Conservation (phyloP, 2,329 filamentous ascomycete species). For the Apiospora marii region DNA sequence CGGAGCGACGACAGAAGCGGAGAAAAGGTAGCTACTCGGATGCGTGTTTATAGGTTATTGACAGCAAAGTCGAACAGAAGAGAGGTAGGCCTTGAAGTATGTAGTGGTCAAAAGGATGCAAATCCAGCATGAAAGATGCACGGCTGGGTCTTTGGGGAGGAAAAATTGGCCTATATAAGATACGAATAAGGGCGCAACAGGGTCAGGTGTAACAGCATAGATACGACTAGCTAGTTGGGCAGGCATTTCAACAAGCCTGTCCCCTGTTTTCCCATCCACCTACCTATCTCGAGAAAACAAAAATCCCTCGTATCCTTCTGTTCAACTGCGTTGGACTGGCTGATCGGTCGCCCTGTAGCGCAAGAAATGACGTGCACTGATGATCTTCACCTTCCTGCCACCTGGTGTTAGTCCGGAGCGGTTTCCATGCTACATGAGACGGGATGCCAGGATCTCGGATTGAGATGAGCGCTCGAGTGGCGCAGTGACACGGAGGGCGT, state of each 20-base stretch:
- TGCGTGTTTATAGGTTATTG: not conserved
- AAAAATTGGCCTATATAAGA: conserved; percentile 4
- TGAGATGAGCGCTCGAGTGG: not conserved
- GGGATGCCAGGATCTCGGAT: not conserved
- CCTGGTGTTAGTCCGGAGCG: conserved; percentile 20
- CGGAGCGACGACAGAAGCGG: not conserved
- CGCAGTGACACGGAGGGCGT: conserved; percentile 1
- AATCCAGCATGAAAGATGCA: not conserved
- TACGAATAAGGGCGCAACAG: conserved; percentile 6
- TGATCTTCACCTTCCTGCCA: conserved; percentile 14
- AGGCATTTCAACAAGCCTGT: not conserved
- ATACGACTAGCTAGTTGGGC: not conserved
- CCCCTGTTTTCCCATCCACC: not conserved
- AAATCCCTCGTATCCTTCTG: not conserved
- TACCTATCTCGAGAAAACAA: not conserved
- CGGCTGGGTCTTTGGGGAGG: not conserved
- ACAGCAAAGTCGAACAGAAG: not conserved
- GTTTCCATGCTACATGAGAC: not conserved
- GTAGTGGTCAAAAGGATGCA: not conserved
- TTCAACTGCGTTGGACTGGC: not conserved
- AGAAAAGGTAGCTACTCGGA: not conserved
- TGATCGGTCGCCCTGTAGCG: not conserved
- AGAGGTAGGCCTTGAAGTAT: no score
- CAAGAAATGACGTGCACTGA: not conserved
- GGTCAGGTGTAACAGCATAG: conserved; percentile 9